Percentiles rank a stretch among this genome's conserved stretches.
phyloP scores from a whole-genome alignment of 768 basidiomycete genomes.

The Phlegmacium glaucopus region DNA sequence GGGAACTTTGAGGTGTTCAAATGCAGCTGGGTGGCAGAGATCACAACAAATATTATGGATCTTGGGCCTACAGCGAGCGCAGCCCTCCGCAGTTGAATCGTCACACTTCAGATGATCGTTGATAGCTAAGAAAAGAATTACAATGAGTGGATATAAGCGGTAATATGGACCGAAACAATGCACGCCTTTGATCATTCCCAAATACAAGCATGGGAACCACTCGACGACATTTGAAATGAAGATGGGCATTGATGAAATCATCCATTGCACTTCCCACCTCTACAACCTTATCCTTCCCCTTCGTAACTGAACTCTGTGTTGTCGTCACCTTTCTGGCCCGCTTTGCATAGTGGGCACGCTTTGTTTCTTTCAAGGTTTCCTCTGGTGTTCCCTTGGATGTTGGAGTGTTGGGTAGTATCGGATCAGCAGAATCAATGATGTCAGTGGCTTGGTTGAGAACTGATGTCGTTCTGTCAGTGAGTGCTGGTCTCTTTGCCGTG shows the following conservation, averaged over 20 bases:
- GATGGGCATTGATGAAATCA: background rate
- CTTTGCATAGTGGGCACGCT: background rate
- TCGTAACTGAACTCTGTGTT: background rate
- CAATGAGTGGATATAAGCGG: too few relatives aligned
- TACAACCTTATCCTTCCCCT: background rate
- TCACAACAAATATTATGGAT: too few relatives aligned
- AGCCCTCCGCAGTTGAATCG: too few relatives aligned
- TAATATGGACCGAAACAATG: too few relatives aligned
- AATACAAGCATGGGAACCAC: too few relatives aligned
- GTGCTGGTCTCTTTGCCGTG: background rate
- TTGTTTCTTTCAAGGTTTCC: background rate
- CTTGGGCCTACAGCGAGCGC: too few relatives aligned
- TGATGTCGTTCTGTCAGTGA: background rate
- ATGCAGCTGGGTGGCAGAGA: too few relatives aligned
- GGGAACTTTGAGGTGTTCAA: too few relatives aligned
- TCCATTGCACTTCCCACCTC: conserved; percentile 1
- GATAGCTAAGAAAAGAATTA: too few relatives aligned
- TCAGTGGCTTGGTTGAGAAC: background rate
- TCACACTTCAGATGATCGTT: too few relatives aligned
- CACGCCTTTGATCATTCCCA: too few relatives aligned
- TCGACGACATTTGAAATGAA: background rate
- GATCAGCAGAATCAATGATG: background rate
- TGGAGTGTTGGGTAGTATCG: background rate
- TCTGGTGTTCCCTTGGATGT: background rate
- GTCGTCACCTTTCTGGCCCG: background rate